A percentile compares a stretch with the other conserved stretches of the same genome.
Conservation (phyloP, 2,329 filamentous ascomycete species). For the Fonsecaea multimorphosa region DNA sequence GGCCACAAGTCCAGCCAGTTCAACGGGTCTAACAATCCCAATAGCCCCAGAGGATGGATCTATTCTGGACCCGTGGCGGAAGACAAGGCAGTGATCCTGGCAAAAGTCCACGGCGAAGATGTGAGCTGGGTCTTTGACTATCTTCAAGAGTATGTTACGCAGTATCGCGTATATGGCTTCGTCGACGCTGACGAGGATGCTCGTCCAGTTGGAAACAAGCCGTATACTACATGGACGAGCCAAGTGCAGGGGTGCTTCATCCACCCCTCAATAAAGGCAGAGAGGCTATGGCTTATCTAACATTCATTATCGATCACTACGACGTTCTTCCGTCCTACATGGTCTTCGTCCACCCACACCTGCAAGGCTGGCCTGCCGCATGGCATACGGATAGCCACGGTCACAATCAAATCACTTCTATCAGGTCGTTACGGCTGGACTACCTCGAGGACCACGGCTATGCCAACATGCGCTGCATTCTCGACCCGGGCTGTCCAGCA, state of each 20-base stretch:
- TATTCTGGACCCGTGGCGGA: slow-evolving; percentile 15
- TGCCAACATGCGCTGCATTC: slow-evolving; percentile 66
- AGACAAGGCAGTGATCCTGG: slow-evolving; percentile 55
- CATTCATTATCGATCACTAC: slow-evolving; percentile 56
- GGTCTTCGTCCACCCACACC: slow-evolving; percentile 54
- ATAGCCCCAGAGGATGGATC: slow-evolving; percentile 8
- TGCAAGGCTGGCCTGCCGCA: slow-evolving; percentile 45
- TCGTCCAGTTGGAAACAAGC: slow-evolving; percentile 52
- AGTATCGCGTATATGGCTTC: background rate
- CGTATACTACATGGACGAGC: slow-evolving; percentile 45
- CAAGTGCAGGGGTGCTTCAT: slow-evolving; percentile 8
- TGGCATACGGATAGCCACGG: slow-evolving; percentile 63
- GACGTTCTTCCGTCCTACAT: slow-evolving; percentile 50
- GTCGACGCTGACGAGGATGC: slow-evolving; percentile 1
- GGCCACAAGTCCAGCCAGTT: background rate
- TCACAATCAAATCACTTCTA: slow-evolving; percentile 60
- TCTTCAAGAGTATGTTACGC: slow-evolving; percentile 50
- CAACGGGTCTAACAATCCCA: background rate
- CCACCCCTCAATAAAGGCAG: slow-evolving; percentile 54
- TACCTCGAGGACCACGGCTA: slow-evolving; percentile 62
- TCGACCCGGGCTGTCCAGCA: slow-evolving; percentile 60
- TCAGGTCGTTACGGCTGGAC: slow-evolving; percentile 57
- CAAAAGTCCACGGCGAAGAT: slow-evolving; percentile 51
- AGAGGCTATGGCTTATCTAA: slow-evolving; percentile 56
- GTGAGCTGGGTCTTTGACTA: slow-evolving; percentile 53